Percentiles rank a stretch among this genome's conserved stretches.
These are phyloP conservation scores for Choiromyces venosus DNA, from an alignment of 495 filamentous ascomycete genomes.

Conservation along the genomic window DNA sequence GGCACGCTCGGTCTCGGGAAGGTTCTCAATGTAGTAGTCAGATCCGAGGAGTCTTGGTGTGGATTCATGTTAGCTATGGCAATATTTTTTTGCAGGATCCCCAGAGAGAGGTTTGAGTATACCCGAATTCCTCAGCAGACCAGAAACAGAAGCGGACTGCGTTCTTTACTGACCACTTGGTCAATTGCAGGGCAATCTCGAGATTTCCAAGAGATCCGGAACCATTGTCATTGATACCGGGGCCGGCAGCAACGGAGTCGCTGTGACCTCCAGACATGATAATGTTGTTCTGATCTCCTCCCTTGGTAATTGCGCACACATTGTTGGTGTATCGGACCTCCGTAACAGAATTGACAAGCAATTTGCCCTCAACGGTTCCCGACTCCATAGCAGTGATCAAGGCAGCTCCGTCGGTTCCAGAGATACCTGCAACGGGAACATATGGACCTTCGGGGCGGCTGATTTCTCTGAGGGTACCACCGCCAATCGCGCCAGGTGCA, in stretches of 20 bases:
- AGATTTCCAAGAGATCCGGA: constrained; percentile 61
- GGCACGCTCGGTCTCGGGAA: constrained; percentile 48
- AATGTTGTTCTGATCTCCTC: constrained; percentile 59
- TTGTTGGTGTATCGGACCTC: constrained; percentile 56
- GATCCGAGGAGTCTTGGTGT: constrained; percentile 56
- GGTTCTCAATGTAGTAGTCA: constrained; percentile 53
- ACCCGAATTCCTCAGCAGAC: constrained; percentile 53
- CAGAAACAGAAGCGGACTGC: constrained; percentile 67
- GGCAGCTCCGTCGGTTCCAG: constrained; percentile 49
- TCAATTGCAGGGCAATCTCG: constrained; percentile 56
- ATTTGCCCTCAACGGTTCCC: constrained; percentile 39
- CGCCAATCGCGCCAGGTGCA: constrained; percentile 48
- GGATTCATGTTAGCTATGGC: constrained; percentile 30
- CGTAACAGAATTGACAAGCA: constrained; percentile 44
- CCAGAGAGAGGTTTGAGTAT: not conserved
- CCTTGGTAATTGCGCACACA: constrained; percentile 62
- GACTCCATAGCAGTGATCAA: constrained; percentile 46
- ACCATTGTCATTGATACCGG: constrained; percentile 67
- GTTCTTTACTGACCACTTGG: constrained; percentile 57
- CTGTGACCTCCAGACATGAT: constrained; percentile 61
- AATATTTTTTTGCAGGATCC: not conserved
- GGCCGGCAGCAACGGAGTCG: constrained; percentile 60
- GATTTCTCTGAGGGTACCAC: constrained; percentile 54
- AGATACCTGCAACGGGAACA: constrained; percentile 54
- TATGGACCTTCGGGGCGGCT: constrained; percentile 48